These are phyloP conservation scores for Ceratobasidium sp. DNA, from an alignment of 1,284 basidiomycete species.

Conservation along the genomic window DNA sequence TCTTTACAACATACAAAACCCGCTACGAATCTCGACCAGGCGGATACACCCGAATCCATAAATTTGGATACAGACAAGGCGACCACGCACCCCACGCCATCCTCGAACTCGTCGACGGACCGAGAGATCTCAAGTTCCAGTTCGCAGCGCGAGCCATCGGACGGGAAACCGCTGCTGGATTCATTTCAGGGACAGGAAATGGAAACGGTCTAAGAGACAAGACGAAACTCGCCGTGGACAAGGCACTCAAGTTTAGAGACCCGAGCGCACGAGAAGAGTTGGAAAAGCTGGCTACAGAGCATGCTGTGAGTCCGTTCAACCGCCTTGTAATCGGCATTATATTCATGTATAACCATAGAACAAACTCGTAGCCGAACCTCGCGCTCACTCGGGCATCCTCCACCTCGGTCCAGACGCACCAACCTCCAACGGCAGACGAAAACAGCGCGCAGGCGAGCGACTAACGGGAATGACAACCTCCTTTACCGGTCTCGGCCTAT, in stretches of 20 bases:
- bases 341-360: conserved; percentile 35
- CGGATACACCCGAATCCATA: conserved; percentile 95
- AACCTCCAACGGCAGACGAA: conserved; percentile 23
- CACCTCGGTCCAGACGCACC: not conserved
- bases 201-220: conserved; percentile 46
- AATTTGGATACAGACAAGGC: conserved; percentile 84
- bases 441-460: conserved; percentile 50
- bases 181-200: conserved; percentile 14
- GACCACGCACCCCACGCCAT: conserved; percentile 96
- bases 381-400: conserved; percentile 44
- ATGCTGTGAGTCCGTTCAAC: conserved; percentile 52
- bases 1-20: conserved; percentile 80
- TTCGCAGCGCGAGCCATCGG: conserved; percentile 85
- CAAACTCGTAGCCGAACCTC: conserved; percentile 46
- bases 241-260: conserved; percentile 52
- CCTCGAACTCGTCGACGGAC: conserved; percentile 93
- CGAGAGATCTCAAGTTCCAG: conserved; percentile 86
- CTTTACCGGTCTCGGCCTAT: conserved; percentile 50
- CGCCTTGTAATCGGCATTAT: no score
- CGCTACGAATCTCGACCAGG: conserved; percentile 87
- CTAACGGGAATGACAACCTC: conserved; percentile 48
- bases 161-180: conserved; percentile 65
- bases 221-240: conserved; percentile 49
- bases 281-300: conserved; percentile 49
- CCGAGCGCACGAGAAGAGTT: conserved; percentile 50